Evolutionary conservation across 2,329 filamentous ascomycete genomes (phyloP), one percentile per base, ranked within the genome.

Genomic region (Sclerotiophoma versabilis): DNA sequence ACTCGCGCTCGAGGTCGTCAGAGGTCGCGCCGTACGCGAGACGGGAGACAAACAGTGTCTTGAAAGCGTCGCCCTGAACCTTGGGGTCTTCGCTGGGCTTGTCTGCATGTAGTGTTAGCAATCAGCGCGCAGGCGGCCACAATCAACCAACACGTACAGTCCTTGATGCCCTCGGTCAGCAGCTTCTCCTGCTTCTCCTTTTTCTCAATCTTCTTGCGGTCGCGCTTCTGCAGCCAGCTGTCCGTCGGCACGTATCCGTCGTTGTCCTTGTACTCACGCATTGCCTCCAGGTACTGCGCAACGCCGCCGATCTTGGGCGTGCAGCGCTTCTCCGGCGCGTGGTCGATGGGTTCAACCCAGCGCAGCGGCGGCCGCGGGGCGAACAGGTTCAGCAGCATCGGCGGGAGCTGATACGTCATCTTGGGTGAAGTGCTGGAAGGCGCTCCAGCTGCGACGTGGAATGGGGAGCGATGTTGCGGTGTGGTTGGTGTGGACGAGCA

Each of bases 381-480:
- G 80, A 99, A 99, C 65, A 98, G 91, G 77, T 91, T 90, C 68
- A 98, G 84, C 55, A 98, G 85, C 74, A 96, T 93, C 50, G 90
- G 91, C 54, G 95, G 93, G 17, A 99, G 89, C 79, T 96, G 95
- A 83, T 97, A 93, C 44, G 95, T 98, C 95, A 98, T 99, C 68
- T 46, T 68, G 63, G 68, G 12, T 37, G 39, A 5, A n/a, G 45
- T 27, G 45, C 72, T 65, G 63, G 69, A 79, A 74, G 76, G 62
- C 63, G 64, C 65, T 63, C 65, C 61, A 64, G 63, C 49, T 53
- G 63, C 65, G 65, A 65, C 60, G 61, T 32, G 26, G 27, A 33
- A n/a, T 12, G 23, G 30, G n/a, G 25, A 11, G 44, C 19, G 44
- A 38, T 26, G 29, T 14, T 8, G 52, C 58, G 43, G 52, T 57